Evolutionary conservation across 2,329 filamentous ascomycete genomes (phyloP).

Genomic region (Clonostachys byssicola): DNA sequence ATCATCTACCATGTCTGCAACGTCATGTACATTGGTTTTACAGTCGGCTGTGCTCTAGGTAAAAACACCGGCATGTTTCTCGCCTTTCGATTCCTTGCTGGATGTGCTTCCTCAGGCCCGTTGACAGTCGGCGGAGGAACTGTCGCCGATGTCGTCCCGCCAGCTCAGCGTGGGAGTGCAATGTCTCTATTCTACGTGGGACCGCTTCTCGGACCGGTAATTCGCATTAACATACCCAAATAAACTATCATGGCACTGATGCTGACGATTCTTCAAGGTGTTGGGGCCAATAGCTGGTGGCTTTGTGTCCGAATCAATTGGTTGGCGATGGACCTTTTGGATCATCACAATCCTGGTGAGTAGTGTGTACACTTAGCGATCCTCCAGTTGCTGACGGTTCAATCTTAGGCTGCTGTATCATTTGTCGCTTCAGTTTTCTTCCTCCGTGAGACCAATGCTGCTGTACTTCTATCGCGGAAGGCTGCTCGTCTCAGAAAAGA

Average conservation of each 20-base stretch:
- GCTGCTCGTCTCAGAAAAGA: constrained; percentile 18
- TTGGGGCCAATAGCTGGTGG: constrained; percentile 30
- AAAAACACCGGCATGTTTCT: constrained; percentile 58
- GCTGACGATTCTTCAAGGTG: not conserved
- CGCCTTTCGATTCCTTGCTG: constrained; percentile 55
- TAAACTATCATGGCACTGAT: not conserved
- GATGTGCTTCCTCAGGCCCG: constrained; percentile 54
- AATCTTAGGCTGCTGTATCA: not conserved
- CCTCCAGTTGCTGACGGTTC: not conserved
- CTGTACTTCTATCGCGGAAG: constrained; percentile 19
- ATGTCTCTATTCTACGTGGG: constrained; percentile 60
- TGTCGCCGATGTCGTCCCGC: constrained; percentile 55
- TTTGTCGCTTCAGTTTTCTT: constrained; percentile 7
- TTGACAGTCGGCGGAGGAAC: constrained; percentile 64
- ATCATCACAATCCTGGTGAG: constrained; percentile 36
- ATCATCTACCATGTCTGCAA: constrained; percentile 22
- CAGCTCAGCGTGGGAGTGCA: constrained; percentile 54
- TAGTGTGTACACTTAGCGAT: not conserved
- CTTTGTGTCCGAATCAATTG: constrained; percentile 37
- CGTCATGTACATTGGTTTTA: constrained; percentile 50
- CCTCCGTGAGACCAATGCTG: constrained; percentile 20
- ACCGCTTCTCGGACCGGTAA: constrained; percentile 50
- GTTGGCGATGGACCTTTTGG: constrained; percentile 47
- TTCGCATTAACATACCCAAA: not conserved
- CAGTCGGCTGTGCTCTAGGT: constrained; percentile 28